phyloP scores from a whole-genome alignment of 345 rosid genomes.

The Cardiospermum halicacabum region DNA sequence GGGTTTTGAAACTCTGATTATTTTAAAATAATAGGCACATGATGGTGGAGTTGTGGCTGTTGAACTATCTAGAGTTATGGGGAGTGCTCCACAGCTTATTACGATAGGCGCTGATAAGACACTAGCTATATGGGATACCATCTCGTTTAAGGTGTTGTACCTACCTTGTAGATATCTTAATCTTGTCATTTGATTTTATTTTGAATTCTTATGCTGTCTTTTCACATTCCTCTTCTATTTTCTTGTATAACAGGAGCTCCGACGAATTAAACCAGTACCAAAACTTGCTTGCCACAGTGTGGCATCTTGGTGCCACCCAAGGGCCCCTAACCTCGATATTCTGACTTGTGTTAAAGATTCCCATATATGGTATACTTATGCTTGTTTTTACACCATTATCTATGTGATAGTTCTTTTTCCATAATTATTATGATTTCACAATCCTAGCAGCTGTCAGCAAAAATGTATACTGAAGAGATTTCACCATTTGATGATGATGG shows the following conservation, averaged over 20 bases:
- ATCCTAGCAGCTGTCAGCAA: background rate
- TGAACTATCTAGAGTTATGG: constrained; percentile 96
- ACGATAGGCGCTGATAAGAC: constrained; percentile 98
- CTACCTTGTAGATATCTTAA: background rate
- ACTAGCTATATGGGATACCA: constrained; percentile 97
- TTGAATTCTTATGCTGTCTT: constrained; percentile 9
- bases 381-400: constrained; percentile 10
- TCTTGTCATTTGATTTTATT: constrained; percentile 11
- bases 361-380: constrained; percentile 71
- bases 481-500: background rate
- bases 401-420: constrained; percentile 12
- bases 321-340: constrained; percentile 98
- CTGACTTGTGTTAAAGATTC: constrained; percentile 97
- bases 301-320: constrained; percentile 99
- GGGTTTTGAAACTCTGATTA: constrained; percentile 11
- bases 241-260: constrained; percentile 58
- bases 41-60: constrained; percentile 96
- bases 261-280: constrained; percentile 95
- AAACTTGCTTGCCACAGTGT: constrained; percentile 95
- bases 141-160: constrained; percentile 80
- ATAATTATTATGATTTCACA: constrained; percentile 12
- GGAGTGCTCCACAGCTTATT: constrained; percentile 90
- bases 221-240: constrained; percentile 16
- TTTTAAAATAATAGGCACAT: constrained; percentile 59
- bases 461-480: background rate